Percentiles rank a stretch among this genome's conserved stretches.
Evolutionary conservation across 495 filamentous ascomycete species (phyloP).

Genomic region (Clavariopsis aquatica): DNA sequence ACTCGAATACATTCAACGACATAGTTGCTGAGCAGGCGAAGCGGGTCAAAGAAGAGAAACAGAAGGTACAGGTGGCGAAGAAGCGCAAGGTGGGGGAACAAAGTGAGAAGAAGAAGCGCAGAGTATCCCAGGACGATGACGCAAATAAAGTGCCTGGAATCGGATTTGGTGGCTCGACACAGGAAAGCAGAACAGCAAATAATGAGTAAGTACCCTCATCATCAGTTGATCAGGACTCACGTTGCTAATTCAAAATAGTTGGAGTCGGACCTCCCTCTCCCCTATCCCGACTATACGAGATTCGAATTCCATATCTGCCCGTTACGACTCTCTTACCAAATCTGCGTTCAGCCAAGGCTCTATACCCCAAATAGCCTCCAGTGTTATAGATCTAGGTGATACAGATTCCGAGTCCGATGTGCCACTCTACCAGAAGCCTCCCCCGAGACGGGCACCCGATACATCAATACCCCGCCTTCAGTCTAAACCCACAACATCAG

Average conservation of each 20-base stretch:
- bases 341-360: background rate
- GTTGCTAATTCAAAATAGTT: background rate
- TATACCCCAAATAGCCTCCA: background rate
- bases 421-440: conserved; percentile 2
- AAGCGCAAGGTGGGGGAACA: conserved; percentile 12
- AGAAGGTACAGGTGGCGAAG: conserved; percentile 14
- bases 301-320: conserved; percentile 16
- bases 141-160: background rate
- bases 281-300: background rate
- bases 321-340: conserved; percentile 18
- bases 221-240: background rate
- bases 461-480: background rate
- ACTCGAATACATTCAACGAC: conserved; percentile 23
- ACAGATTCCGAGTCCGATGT: conserved; percentile 22
- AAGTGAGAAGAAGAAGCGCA: conserved; percentile 4
- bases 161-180: background rate
- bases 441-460: background rate
- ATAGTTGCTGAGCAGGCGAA: conserved; percentile 29
- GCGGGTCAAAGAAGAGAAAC: conserved; percentile 18
- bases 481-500: background rate
- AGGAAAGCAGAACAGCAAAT: conserved; percentile 1
- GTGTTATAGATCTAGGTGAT: conserved; percentile 12
- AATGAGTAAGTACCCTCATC: conserved; percentile 12
- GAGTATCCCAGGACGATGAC: background rate
- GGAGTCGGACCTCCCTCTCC: conserved; percentile 18